Conservation (phyloP, 495 filamentous ascomycete species). For the Clohesyomyces aquaticus region DNA sequence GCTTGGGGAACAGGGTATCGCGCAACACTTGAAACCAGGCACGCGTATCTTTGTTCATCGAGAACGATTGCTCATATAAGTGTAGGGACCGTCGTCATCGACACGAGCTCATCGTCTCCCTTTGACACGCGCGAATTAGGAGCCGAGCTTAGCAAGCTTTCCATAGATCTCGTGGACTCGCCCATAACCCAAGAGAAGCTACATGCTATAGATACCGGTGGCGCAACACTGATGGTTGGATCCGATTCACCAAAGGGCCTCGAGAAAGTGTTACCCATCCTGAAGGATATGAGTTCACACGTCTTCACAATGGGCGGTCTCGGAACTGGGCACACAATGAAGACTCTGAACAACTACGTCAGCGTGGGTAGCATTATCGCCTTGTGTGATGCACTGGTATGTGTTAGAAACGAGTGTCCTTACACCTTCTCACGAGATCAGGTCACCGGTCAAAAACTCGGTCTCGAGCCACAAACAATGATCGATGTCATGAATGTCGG, state of each 20-base stretch:
- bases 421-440: slow-evolving; percentile 11
- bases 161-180: slow-evolving; percentile 41
- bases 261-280: slow-evolving; percentile 39
- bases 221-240: slow-evolving; percentile 41
- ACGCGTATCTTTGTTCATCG: neutral
- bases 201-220: slow-evolving; percentile 41
- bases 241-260: slow-evolving; percentile 30
- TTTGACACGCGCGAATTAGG: slow-evolving; percentile 41
- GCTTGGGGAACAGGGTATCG: slow-evolving; percentile 41
- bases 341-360: slow-evolving; percentile 46
- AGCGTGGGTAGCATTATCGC: slow-evolving; percentile 41
- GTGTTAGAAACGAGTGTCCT: neutral
- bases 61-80: neutral
- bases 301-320: slow-evolving; percentile 38
- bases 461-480: slow-evolving; percentile 44
- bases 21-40: slow-evolving; percentile 36
- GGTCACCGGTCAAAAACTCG: slow-evolving; percentile 42
- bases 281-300: slow-evolving; percentile 39
- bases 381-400: slow-evolving; percentile 39
- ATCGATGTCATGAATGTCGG: slow-evolving; percentile 45
- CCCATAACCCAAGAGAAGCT: slow-evolving; percentile 44
- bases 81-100: slow-evolving; percentile 41
- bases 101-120: slow-evolving; percentile 42
- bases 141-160: slow-evolving; percentile 37
- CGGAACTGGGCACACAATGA: slow-evolving; percentile 44